Conservation (phyloP, 176 grass and related monocot genomes). For the Canna indica region DNA sequence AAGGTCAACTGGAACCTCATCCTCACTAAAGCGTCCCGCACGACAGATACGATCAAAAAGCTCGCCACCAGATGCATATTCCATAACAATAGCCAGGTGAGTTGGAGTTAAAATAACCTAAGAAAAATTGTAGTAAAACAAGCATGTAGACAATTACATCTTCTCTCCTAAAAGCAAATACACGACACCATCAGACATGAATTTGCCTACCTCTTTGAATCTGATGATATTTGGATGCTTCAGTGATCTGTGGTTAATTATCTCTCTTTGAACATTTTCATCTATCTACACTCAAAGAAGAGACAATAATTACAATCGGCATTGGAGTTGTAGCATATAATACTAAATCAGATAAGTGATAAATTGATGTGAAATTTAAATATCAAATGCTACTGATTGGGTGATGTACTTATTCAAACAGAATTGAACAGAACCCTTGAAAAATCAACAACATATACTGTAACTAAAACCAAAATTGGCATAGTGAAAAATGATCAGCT, state of each 20-base stretch:
- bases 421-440: too few relatives aligned
- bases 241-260: slow-evolving; percentile 97
- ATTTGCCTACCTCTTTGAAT: slow-evolving; percentile 95
- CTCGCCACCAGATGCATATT: slow-evolving; percentile 95
- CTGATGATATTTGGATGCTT: slow-evolving; percentile 97
- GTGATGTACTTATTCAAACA: not conserved
- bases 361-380: too few relatives aligned
- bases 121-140: not conserved
- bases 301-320: not conserved
- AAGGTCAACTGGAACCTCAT: slow-evolving; percentile 46
- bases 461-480: too few relatives aligned
- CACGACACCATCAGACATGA: not conserved
- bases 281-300: slow-evolving; percentile 51
- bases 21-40: slow-evolving; percentile 80
- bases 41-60: slow-evolving; percentile 91
- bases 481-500: too few relatives aligned
- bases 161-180: not conserved
- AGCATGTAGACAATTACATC: not conserved
- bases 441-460: too few relatives aligned
- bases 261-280: slow-evolving; percentile 95
- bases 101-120: slow-evolving; percentile 98
- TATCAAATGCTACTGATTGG: not conserved
- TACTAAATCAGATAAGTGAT: not conserved
- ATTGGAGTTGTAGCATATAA: not conserved
- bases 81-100: slow-evolving; percentile 98